Conservation (phyloP, 805 yeast species). For the Wickerhamomyces ciferrii region DNA sequence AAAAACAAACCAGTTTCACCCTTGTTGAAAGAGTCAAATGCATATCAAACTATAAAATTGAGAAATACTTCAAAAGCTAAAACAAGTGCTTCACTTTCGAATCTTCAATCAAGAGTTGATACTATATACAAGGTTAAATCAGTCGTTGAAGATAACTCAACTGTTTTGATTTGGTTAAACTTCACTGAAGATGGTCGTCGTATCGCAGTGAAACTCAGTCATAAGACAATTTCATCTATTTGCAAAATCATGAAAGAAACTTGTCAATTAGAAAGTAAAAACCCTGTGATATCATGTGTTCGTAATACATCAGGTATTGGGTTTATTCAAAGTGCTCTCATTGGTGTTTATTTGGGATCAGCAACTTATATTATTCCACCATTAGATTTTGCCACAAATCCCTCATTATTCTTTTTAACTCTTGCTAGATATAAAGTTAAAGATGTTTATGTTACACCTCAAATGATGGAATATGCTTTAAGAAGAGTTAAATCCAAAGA, state of each 20-base stretch:
- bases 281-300: conserved; percentile 80
- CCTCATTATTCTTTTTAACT: conserved; percentile 63
- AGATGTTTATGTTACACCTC: conserved; percentile 80
- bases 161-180: conserved; percentile 60
- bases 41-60: conserved; percentile 40
- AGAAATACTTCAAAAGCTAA: conserved; percentile 65
- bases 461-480: conserved; percentile 74
- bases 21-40: conserved; percentile 42
- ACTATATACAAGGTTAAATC: conserved; percentile 29
- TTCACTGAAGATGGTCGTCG: conserved; percentile 70
- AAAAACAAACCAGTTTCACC: conserved; percentile 64
- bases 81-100: conserved; percentile 17
- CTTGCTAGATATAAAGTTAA: conserved; percentile 75
- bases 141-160: conserved; percentile 27
- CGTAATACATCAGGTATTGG: conserved; percentile 85
- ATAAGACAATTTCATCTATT: conserved; percentile 61
- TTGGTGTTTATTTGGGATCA: conserved; percentile 85
- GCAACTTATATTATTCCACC: conserved; percentile 80
- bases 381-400: conserved; percentile 68
- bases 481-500: conserved; percentile 55
- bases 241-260: conserved; percentile 92
- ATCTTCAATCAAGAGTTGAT: conserved; percentile 10
- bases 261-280: conserved; percentile 68
- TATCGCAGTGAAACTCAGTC: conserved; percentile 47
- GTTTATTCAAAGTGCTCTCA: conserved; percentile 73